These are phyloP conservation scores for Diaporthe sp. DNA, from an alignment of 2,329 filamentous ascomycete species.

Conservation along the genomic window DNA sequence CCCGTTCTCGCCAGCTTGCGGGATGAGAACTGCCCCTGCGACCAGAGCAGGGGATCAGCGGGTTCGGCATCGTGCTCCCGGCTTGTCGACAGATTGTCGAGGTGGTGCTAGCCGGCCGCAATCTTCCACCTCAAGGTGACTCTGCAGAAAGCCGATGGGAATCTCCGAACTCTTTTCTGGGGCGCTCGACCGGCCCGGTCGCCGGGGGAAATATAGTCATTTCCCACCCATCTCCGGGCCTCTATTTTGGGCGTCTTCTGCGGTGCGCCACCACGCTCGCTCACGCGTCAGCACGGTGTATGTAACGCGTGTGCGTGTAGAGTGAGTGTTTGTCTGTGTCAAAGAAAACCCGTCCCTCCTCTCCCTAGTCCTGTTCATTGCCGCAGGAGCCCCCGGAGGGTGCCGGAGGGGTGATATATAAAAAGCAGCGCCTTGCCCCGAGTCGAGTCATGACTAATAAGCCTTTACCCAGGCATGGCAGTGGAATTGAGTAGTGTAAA, in stretches of 20 bases:
- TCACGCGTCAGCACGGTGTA: background rate
- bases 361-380: background rate
- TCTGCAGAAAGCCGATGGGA: constrained; percentile 7
- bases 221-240: background rate
- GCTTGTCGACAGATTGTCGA: background rate
- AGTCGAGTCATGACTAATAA: constrained; percentile 26
- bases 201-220: background rate
- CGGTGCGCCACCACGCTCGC: background rate
- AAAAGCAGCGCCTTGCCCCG: background rate
- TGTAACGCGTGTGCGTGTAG: background rate
- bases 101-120: background rate
- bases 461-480: background rate
- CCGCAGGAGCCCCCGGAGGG: background rate
- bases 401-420: background rate
- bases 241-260: background rate
- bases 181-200: background rate
- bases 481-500: background rate
- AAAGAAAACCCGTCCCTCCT: background rate
- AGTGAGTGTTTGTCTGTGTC: background rate
- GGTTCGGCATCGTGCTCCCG: background rate
- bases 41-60: background rate
- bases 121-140: background rate
- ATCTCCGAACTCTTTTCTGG: constrained; percentile 1
- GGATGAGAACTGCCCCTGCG: background rate
- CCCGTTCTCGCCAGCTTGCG: background rate